Evolutionary conservation across 257 asterid species (phyloP).

Genomic region (Jaltomata sinuosa): DNA sequence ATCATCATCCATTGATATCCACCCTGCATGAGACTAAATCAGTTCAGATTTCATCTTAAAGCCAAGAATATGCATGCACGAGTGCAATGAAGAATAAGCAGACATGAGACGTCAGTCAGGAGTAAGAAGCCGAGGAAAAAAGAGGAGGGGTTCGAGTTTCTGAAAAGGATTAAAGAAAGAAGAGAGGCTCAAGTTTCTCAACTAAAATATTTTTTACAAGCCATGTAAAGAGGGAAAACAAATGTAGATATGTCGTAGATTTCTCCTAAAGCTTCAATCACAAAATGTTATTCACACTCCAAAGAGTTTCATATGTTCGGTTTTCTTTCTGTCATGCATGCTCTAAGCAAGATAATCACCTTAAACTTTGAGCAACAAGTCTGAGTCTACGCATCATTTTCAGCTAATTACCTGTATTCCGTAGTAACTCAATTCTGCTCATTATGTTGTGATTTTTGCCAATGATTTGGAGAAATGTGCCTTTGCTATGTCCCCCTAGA

Average conservation of each 20-base stretch:
- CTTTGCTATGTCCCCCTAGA: conserved; percentile 31
- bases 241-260: neutral
- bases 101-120: neutral
- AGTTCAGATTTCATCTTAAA: neutral
- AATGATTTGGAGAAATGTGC: conserved; percentile 59
- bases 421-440: conserved; percentile 55
- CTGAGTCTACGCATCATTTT: neutral
- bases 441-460: conserved; percentile 60
- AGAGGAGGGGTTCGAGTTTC: neutral
- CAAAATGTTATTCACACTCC: neutral
- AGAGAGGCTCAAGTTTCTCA: neutral
- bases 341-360: neutral
- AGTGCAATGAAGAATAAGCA: neutral
- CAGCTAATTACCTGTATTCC: conserved; percentile 38
- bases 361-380: neutral
- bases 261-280: neutral
- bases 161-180: neutral
- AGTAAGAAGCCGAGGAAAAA: neutral
- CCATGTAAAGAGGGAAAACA: neutral
- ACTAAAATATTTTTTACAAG: neutral
- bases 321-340: neutral
- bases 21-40: conserved; percentile 40
- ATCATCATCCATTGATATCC: conserved; percentile 73
- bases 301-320: neutral
- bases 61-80: neutral